Base-by-base conservation (phyloP, 2,329 filamentous ascomycete genomes). In the Eutypella sp. region DNA sequence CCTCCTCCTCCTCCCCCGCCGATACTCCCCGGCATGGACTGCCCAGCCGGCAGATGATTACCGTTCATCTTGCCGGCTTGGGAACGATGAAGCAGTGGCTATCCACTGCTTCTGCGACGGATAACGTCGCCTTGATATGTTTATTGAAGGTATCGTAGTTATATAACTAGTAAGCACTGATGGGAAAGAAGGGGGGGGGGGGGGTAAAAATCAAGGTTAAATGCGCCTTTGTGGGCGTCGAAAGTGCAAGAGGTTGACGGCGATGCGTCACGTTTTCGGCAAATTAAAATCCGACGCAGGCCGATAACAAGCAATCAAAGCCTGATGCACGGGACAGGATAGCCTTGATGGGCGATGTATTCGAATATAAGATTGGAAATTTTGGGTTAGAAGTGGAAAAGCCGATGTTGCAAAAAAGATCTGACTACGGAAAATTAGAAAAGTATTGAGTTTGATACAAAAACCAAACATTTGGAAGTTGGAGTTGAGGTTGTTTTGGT, bases 31-130 rank as follows among this genome's bases (percentile, higher is more conserved):
- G 72, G 75, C 71, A 79, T 75, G 67, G 75, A 75, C 70, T 83
- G 81, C 77, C 84, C 84, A 80, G 82, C 82, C 81, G 83, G 81
- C 82, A 85, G 81, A 84, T 85, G 82, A 78, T 75, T 78, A 70
- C 74, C 74, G 73, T 82, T 85, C 84, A 89, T 89, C 83, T 78
- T 87, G 79, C 80, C 82, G 81, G 79, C 78, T 71, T 79, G 76
- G 78, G 78, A 66, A 57, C 60, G 44, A 56, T 51, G 51, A 57
- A 58, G 58, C 56, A 61, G 57, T 52, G 59, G 56, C 45, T 56
- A 59, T 61, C 56, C 61, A 61, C 60, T 54, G 56, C 61, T 56
- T 50, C 54, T 29, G 51, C 51, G 49, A 53, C 53, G 36, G 13
- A 16, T 34, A 36, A 37, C 40, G 46, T 48, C 52, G 52, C 50